Conservation (phyloP, 352 stramenopile species). For the Globisporangium heterothallicum region DNA sequence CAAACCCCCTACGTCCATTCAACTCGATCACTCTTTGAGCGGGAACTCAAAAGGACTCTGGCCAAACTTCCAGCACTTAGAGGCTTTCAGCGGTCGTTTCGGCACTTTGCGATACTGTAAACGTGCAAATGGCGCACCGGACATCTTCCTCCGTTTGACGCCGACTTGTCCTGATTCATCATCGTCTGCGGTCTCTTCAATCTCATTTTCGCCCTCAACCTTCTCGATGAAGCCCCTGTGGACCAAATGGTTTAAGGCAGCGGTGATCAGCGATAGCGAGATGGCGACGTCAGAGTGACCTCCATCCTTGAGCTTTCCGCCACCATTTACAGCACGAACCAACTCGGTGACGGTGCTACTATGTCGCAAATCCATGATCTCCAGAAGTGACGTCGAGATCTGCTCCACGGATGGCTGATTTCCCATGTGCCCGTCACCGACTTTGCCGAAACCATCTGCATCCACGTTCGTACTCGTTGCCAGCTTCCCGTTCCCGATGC, state of each 20-base stretch:
- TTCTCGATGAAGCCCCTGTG: slow-evolving; percentile 45
- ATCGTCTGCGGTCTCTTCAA: slow-evolving; percentile 1
- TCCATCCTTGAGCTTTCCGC: slow-evolving; percentile 2
- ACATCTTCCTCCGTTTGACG: slow-evolving; percentile 22
- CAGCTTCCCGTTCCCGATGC: slow-evolving; percentile 14
- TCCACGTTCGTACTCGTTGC: slow-evolving; percentile 9
- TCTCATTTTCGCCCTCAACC: slow-evolving; percentile 14
- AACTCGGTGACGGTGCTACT: slow-evolving; percentile 54
- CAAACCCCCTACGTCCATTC: slow-evolving; percentile 29
- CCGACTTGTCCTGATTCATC: slow-evolving; percentile 8
- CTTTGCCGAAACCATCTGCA: background rate
- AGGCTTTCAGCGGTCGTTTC: slow-evolving; percentile 58
- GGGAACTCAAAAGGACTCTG: slow-evolving; percentile 26
- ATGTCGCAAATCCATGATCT: slow-evolving; percentile 52
- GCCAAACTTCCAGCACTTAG: slow-evolving; percentile 64
- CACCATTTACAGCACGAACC: slow-evolving; percentile 35
- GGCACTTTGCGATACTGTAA: slow-evolving; percentile 63
- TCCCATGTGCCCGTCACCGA: background rate
- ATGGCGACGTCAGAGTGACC: slow-evolving; percentile 10
- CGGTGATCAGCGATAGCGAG: slow-evolving; percentile 44
- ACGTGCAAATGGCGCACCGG: background rate
- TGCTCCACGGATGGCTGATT: slow-evolving; percentile 30
- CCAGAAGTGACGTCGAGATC: slow-evolving; percentile 40
- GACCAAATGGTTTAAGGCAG: slow-evolving; percentile 53
- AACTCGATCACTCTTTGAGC: slow-evolving; percentile 20